These are phyloP conservation scores for Metarhizium humberi DNA, from an alignment of 2,329 filamentous ascomycete species.

Conservation along the genomic window DNA sequence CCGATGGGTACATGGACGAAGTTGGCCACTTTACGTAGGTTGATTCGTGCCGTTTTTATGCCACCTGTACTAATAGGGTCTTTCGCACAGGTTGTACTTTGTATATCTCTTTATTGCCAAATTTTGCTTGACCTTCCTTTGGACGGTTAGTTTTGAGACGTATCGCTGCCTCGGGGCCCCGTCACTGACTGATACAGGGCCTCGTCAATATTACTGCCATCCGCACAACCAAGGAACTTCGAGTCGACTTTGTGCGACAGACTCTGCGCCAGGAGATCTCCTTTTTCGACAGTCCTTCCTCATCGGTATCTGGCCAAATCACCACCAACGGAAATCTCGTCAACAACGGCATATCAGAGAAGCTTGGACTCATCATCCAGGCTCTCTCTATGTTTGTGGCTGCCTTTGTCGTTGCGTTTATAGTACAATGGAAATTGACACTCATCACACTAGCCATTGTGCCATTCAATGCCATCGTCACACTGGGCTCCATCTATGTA, in stretches of 20 bases:
- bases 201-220: conserved; percentile 29
- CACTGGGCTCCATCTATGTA: conserved; percentile 25
- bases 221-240: conserved; percentile 25
- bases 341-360: conserved; percentile 35
- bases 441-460: conserved; percentile 36
- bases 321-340: conserved; percentile 38
- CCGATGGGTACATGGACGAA: conserved; percentile 37
- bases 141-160: conserved; percentile 30
- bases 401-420: conserved; percentile 30
- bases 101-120: conserved; percentile 49
- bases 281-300: conserved; percentile 41
- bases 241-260: conserved; percentile 27
- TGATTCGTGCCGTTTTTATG: not conserved
- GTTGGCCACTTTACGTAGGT: conserved; percentile 36
- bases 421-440: conserved; percentile 31
- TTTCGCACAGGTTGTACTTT: conserved; percentile 37
- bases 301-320: conserved; percentile 35
- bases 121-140: conserved; percentile 43
- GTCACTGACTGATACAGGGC: conserved; percentile 14
- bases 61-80: not conserved
- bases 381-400: conserved; percentile 29
- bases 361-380: conserved; percentile 32
- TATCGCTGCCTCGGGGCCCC: not conserved
- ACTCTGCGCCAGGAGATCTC: conserved; percentile 41
- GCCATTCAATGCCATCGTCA: conserved; percentile 32